Evolutionary conservation across 1,284 basidiomycete species (phyloP), one percentile per base, ranked within the genome.

Genomic region (Albatrellus sp.): DNA sequence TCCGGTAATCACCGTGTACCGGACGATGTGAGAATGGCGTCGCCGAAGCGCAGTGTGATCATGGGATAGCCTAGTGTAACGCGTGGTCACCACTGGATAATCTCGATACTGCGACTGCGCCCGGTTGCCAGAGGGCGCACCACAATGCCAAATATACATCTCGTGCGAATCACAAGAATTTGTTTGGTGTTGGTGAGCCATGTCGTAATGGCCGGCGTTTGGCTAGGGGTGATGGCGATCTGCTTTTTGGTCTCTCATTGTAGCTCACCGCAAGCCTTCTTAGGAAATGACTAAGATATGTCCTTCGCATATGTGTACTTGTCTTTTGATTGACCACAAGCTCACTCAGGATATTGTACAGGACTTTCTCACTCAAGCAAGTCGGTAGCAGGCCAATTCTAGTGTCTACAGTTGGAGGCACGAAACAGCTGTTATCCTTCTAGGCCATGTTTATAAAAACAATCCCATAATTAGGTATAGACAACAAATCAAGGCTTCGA

Each of bases 391-490:
- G 60, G 11, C 68, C 70, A n/a, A 38, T 37, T 1, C 51, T 67
- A 42, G 40, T 56, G 1, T 57, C 64, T 9, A 62, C 74, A 42
- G 73, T 75, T 39, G 72, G 72, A 48, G 73, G 71, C 64, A 36
- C 35, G 53, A 33, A 24, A 24, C 7, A 24, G n/a, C 7, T 24
- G 16, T 37, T 17, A 2, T 29, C 13, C 24, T 20, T 24, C 16
- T 6, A 39, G 2, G 5, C n/a, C 7, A 40, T 16, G 1, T 19
- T 28, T 13, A 1, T 42, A 17, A 37, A 14, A 1, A 1, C 10
- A 14, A 16, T 13, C 3, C 5, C 12, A 48, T 37, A 38, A 40
- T 42, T 9, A 35, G n/a, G 34, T 35, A 9, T 35, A 62, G 46
- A 59, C 63, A 0, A 45, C 51, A 2, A 16, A 58, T 4, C 51